Evolutionary conservation across 2,329 filamentous ascomycete genomes (phyloP), one percentile per base, ranked within the genome.

Genomic region (Sporothrix variecibatus): DNA sequence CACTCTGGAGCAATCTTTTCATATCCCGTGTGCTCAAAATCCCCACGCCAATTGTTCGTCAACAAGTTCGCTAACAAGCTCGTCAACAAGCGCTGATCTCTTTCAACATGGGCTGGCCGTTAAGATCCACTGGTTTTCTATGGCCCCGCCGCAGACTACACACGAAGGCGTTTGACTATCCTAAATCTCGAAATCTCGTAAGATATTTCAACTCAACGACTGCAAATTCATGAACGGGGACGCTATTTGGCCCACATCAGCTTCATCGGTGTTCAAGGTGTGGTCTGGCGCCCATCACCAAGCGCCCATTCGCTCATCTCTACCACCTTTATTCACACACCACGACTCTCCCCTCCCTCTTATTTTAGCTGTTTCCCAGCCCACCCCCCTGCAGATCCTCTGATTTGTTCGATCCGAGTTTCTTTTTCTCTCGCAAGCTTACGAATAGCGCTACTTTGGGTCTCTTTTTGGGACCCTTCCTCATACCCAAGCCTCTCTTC

Each of bases 401-500:
- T 80, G 79, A 81, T 81, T 80, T 78, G 79, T 74, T 65, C 67
- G 43, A 73, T 73, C 40, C 53, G 28, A 34, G 23, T 53, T 62
- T 51, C 49, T 26, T 73, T 34, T 34, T 68, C 62, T 58, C 26
- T 68, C 43, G 17, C 72, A 46, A 43, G 65, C 72, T 73, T 43
- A 56, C 43, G 67, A 40, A 56, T 34, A 71, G 46, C 67, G 51
- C 72, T 65, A 64, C 67, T 28, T 43, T 34, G 53, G 23, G 20
- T 38, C 51, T 62, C 51, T 67, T 53, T 53, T 60, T n/a, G 26
- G 53, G 28, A 64, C 20, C 23, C 34, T 34, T 31, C 23, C 51
- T 17, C 40, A 68, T 38, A 46, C 51, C n/a, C 49, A 73, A 65
- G 20, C 72, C 60, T 34, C 31, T 51, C 69, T 71, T 71, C 69